Conservation (phyloP, 2,329 filamentous ascomycete genomes). For the Huntiella savannae region DNA sequence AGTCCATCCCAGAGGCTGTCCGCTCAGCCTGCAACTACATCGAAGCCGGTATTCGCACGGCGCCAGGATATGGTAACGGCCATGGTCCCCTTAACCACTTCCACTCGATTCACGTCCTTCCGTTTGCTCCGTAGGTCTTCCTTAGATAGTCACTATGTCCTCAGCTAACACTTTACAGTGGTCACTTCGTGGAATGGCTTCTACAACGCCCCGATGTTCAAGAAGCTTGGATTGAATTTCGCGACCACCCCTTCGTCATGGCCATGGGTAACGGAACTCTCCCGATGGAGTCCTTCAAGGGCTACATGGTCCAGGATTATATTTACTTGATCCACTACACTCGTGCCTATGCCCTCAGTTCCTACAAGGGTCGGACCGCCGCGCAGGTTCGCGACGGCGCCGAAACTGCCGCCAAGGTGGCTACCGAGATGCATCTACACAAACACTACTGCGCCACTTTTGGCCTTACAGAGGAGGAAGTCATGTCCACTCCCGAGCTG, state of each 20-base stretch:
- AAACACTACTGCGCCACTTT: conserved; percentile 67
- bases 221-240: conserved; percentile 53
- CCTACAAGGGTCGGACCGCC: conserved; percentile 64
- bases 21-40: conserved; percentile 50
- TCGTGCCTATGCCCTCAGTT: conserved; percentile 64
- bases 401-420: conserved; percentile 54
- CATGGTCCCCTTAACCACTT: conserved; percentile 64
- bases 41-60: conserved; percentile 49
- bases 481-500: conserved; percentile 50
- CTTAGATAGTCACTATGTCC: background rate
- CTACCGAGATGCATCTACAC: conserved; percentile 65
- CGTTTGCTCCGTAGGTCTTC: conserved; percentile 41
- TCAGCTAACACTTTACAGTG: conserved; percentile 24
- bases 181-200: conserved; percentile 67
- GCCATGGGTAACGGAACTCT: conserved; percentile 58
- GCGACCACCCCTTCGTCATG: conserved; percentile 66
- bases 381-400: conserved; percentile 40
- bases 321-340: conserved; percentile 79
- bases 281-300: conserved; percentile 59
- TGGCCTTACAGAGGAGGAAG: conserved; percentile 53
- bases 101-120: conserved; percentile 47
- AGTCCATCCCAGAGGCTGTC: conserved; percentile 40
- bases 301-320: conserved; percentile 84
- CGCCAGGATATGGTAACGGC: conserved; percentile 42
- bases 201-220: conserved; percentile 58